Conservation (phyloP, 805 yeast species). For the Millerozyma miso region DNA sequence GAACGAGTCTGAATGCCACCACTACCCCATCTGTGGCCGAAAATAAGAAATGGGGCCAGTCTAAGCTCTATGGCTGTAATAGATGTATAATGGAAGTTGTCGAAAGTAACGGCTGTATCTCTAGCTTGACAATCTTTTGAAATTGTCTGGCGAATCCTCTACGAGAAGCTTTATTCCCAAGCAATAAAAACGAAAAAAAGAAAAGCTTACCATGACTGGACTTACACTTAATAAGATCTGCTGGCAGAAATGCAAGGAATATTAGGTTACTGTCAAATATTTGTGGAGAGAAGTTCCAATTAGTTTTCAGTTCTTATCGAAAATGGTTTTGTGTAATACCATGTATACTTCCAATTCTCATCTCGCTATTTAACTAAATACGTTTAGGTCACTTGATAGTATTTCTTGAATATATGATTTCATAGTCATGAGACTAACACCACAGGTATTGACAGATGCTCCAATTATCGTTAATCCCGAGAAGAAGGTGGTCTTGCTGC, state of each 20-base stretch:
- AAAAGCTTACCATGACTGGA: too few species aligned
- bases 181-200: background rate
- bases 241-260: too few species aligned
- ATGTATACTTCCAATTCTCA: too few species aligned
- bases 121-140: conserved; percentile 35
- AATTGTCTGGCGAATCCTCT: too few species aligned
- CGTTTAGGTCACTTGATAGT: too few species aligned
- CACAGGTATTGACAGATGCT: conserved; percentile 26
- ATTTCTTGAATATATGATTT: background rate
- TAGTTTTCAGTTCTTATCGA: background rate
- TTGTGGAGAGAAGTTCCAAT: too few species aligned
- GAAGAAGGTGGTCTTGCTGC: conserved; percentile 30
- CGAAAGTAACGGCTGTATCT: conserved; percentile 31
- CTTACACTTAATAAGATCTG: too few species aligned
- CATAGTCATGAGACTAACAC: conserved; percentile 30
- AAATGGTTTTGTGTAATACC: background rate
- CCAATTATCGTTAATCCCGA: conserved; percentile 31
- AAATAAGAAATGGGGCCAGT: conserved; percentile 40
- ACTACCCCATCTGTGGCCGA: conserved; percentile 5
- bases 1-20: conserved; percentile 7
- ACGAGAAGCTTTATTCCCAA: background rate
- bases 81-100: conserved; percentile 42
- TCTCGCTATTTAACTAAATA: too few species aligned
- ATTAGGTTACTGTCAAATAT: too few species aligned
- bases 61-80: conserved; percentile 35